Evolutionary conservation across 805 yeast genomes (phyloP).

Genomic region (Brettanomyces custersianus): DNA sequence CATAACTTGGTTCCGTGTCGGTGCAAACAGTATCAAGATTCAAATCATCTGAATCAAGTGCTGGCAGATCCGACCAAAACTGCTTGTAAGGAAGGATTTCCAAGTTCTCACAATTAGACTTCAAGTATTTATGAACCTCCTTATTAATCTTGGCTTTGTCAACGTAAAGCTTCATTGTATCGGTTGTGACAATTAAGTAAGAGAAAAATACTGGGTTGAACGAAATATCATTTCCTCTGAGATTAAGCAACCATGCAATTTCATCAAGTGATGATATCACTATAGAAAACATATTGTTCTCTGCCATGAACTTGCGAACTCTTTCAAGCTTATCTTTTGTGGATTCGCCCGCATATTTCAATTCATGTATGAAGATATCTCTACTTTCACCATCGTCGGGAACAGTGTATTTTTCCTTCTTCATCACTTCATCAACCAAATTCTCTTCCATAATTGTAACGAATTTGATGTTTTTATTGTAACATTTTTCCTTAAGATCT

Average conservation of each 20-base stretch:
- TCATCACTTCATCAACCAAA: constrained; percentile 72
- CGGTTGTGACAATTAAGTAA: constrained; percentile 39
- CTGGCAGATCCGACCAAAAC: constrained; percentile 49
- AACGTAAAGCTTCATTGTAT: constrained; percentile 30
- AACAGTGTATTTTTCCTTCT: constrained; percentile 18
- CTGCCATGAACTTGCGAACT: constrained; percentile 19
- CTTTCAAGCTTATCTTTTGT: constrained; percentile 28
- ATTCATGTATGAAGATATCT: constrained; percentile 27
- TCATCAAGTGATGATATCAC: constrained; percentile 43
- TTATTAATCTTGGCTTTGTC: constrained; percentile 32
- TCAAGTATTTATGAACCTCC: constrained; percentile 11
- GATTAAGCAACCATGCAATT: constrained; percentile 43
- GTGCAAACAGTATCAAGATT: constrained; percentile 10
- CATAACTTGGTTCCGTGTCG: constrained; percentile 21
- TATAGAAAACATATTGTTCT: constrained; percentile 33
- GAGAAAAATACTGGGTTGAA: constrained; percentile 84
- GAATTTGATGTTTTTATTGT: constrained; percentile 32
- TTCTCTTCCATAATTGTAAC: constrained; percentile 47
- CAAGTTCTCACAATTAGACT: constrained; percentile 18
- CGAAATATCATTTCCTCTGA: constrained; percentile 60
- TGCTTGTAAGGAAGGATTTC: constrained; percentile 41
- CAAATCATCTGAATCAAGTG: constrained; percentile 12
- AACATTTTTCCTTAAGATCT: constrained; percentile 26
- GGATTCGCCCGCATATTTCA: constrained; percentile 33
- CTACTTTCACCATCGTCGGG: constrained; percentile 14